phyloP scores from a whole-genome alignment of 495 filamentous ascomycete species.

The Hypoxylon intermedium region DNA sequence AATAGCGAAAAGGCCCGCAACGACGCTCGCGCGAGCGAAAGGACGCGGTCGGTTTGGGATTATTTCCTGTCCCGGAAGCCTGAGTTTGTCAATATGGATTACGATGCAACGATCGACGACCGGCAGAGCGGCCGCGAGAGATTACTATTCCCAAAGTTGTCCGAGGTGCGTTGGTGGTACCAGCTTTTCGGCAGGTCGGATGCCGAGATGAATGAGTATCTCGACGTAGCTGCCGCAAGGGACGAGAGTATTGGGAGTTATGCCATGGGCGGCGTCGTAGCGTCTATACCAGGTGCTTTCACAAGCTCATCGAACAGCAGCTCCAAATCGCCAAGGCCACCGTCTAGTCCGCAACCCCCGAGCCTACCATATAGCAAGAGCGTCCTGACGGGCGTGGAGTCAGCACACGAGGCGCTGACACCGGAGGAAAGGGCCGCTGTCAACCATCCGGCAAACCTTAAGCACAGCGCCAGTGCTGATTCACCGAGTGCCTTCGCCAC shows the following conservation, averaged over 20 bases:
- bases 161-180: constrained; percentile 84
- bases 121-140: constrained; percentile 76
- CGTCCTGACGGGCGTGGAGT: constrained; percentile 51
- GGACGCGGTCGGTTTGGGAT: constrained; percentile 91
- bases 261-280: constrained; percentile 7
- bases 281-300: constrained; percentile 19
- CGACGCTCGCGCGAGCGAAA: constrained; percentile 72
- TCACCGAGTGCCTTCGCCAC: constrained; percentile 49
- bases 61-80: constrained; percentile 83
- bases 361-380: constrained; percentile 48
- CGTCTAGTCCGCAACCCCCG: constrained; percentile 46
- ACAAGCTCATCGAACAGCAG: constrained; percentile 21
- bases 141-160: constrained; percentile 77
- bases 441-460: constrained; percentile 38
- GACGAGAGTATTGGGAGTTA: constrained; percentile 41
- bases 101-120: constrained; percentile 79
- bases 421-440: constrained; percentile 29
- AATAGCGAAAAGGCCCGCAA: constrained; percentile 91
- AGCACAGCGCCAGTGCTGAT: constrained; percentile 52
- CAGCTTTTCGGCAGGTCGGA: constrained; percentile 85
- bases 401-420: constrained; percentile 50
- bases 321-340: constrained; percentile 33
- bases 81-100: constrained; percentile 83
- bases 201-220: constrained; percentile 87
- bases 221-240: constrained; percentile 48